Percentiles rank a stretch among this genome's conserved stretches.
Evolutionary conservation across 805 yeast species (phyloP).

Genomic region (Metschnikowia henanensis): DNA sequence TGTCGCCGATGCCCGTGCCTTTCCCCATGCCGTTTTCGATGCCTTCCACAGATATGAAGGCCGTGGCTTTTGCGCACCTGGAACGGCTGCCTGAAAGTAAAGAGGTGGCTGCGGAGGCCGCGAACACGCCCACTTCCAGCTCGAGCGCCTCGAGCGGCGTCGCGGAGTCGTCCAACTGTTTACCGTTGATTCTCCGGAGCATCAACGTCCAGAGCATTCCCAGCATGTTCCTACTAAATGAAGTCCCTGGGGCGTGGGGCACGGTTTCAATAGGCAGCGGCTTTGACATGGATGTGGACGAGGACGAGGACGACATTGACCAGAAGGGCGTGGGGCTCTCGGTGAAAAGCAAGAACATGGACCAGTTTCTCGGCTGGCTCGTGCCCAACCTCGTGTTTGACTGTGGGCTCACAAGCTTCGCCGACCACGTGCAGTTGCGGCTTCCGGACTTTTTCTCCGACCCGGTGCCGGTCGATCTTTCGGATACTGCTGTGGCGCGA

Average conservation of each 20-base stretch:
- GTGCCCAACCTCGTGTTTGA: conserved; percentile 43
- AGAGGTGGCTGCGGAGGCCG: background rate
- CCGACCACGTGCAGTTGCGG: conserved; percentile 13
- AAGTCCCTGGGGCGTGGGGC: conserved; percentile 20
- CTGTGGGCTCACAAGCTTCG: conserved; percentile 26
- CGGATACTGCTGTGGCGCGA: conserved; percentile 19
- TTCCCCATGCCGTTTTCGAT: conserved; percentile 1
- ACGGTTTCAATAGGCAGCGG: conserved; percentile 20
- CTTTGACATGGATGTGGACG: conserved; percentile 36
- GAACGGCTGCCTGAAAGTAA: background rate
- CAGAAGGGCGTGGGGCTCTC: conserved; percentile 31
- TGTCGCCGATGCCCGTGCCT: no score
- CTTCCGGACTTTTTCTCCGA: conserved; percentile 13
- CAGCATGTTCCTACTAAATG: conserved; percentile 41
- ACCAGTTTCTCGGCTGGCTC: conserved; percentile 38
- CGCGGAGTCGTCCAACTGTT: conserved; percentile 53
- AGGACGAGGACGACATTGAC: conserved; percentile 36
- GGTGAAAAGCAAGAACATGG: conserved; percentile 28
- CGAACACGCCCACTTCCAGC: conserved; percentile 3
- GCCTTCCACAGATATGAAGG: background rate
- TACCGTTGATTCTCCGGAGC: conserved; percentile 67
- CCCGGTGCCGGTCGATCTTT: conserved; percentile 7
- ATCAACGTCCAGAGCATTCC: conserved; percentile 68
- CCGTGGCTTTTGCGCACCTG: background rate
- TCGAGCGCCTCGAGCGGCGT: conserved; percentile 4